phyloP scores from a whole-genome alignment of 2,329 filamentous ascomycete species.

The Lasiodiplodia theobromae region DNA sequence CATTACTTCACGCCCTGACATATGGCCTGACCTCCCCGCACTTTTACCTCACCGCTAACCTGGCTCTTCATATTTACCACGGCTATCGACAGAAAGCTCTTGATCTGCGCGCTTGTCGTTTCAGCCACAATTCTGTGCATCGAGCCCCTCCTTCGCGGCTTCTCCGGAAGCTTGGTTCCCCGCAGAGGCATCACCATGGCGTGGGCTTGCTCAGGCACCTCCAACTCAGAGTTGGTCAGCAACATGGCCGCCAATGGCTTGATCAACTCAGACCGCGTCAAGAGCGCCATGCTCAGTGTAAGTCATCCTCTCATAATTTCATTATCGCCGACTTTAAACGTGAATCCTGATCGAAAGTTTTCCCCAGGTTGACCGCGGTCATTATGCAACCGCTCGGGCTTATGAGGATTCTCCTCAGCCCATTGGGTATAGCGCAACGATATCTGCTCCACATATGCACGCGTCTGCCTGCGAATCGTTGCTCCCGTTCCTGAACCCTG shows the following conservation, averaged over 20 bases:
- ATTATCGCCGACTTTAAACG: not conserved
- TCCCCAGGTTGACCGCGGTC: conserved; percentile 79
- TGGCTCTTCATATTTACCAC: not conserved
- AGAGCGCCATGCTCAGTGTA: conserved; percentile 80
- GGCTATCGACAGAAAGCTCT: not conserved
- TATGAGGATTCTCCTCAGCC: conserved; percentile 77
- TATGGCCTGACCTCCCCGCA: not conserved
- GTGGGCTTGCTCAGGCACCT: conserved; percentile 81
- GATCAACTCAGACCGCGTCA: conserved; percentile 75
- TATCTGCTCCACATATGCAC: conserved; percentile 78
- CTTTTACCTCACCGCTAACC: not conserved
- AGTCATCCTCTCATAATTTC: conserved; percentile 28
- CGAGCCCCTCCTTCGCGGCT: conserved; percentile 13
- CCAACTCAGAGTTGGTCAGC: conserved; percentile 77
- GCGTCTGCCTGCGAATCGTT: conserved; percentile 69
- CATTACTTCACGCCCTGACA: not conserved
- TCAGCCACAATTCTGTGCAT: conserved; percentile 14
- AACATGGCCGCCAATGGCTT: conserved; percentile 77
- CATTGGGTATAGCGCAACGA: conserved; percentile 73
- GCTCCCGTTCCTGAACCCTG: conserved; percentile 63
- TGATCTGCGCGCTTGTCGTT: not conserved
- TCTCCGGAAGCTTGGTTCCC: conserved; percentile 1
- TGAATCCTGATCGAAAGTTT: not conserved
- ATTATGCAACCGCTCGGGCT: conserved; percentile 76
- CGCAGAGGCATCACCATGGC: conserved; percentile 69